Evolutionary conservation across 768 basidiomycete genomes (phyloP), one percentile per base, ranked within the genome.

Genomic region (Flagelloscypha sp.): DNA sequence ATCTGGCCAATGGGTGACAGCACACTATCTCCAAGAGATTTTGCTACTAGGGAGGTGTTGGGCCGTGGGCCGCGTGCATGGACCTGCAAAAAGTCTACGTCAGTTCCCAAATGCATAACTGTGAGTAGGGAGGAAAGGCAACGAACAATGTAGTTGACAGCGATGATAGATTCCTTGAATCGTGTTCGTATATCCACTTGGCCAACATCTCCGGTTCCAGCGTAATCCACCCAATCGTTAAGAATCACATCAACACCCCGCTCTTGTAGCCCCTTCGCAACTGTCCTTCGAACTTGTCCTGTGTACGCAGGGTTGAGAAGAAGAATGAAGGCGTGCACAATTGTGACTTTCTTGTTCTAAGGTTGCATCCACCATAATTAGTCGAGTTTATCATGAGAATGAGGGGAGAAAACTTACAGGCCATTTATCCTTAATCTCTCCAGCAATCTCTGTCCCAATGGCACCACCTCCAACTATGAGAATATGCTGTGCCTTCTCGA

Each of bases 221-320:
- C 41, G 5, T 61, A 50, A 43, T 75, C 76, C 31, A 82, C 52
- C 39, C 57, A 63, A 37, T 84, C 79, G 16, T 64, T 55, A 20
- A 79, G 57, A 4, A 77, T 42, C 25, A 82, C 29, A 4, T 70
- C 55, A 37, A 83, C 56, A 3, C 70, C 72, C 5, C 68, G 67
- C 1, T 48, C 52, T 7, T 47, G 49, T 2, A 77, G 43, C 10
- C 63, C 58, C 2, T 57, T 52, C 32, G 66, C 66, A 2, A 75
- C 48, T 16, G 54, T 61, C 18, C 61, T 63, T 33, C 82, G 69
- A 53, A 72, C 73, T 33, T 66, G 65, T 7, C 59, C 48, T 0
- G 76, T 68, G 47, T 83, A 84, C 1, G 64, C 53, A 5, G 61
- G 51, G 41, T 79, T 79, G 40, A 84, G 59, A 23, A 81, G 66